Conservation (phyloP, 2,329 filamentous ascomycete genomes). For the Colletotrichum sp. region DNA sequence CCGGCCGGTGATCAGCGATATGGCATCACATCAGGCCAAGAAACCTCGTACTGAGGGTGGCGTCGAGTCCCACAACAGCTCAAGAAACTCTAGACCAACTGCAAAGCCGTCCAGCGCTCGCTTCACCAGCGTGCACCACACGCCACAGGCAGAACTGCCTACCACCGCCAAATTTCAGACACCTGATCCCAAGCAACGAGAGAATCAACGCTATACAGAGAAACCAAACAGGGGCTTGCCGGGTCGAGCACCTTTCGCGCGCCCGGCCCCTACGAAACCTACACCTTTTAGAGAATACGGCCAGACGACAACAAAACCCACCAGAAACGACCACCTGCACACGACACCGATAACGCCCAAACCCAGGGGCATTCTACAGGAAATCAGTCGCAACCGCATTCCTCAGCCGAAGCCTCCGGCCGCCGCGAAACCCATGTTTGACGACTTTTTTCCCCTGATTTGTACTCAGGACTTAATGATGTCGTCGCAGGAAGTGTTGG, state of each 20-base stretch:
- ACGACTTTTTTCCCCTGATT: slow-evolving; percentile 34
- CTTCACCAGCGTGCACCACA: not conserved
- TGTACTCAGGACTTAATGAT: slow-evolving; percentile 52
- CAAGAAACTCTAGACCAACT: not conserved
- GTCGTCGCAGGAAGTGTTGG: slow-evolving; percentile 52
- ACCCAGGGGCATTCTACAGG: not conserved
- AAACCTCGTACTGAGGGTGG: not conserved
- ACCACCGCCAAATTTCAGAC: not conserved
- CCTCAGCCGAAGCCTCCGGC: not conserved
- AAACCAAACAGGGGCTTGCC: not conserved
- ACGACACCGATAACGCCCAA: not conserved
- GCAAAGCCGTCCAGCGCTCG: not conserved
- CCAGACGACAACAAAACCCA: not conserved
- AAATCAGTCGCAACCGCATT: not conserved
- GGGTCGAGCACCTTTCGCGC: not conserved
- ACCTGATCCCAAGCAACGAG: not conserved
- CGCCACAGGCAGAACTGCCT: not conserved
- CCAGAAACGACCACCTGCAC: not conserved
- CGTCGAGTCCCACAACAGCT: not conserved
- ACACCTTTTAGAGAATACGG: not conserved
- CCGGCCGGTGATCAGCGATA: not conserved
- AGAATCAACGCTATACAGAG: not conserved
- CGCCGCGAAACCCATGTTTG: not conserved
- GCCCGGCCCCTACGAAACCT: not conserved
- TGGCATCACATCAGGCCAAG: not conserved